These are phyloP conservation scores for Tillandsia leiboldiana DNA, from an alignment of 176 grass and related monocot species.

Conservation along the genomic window DNA sequence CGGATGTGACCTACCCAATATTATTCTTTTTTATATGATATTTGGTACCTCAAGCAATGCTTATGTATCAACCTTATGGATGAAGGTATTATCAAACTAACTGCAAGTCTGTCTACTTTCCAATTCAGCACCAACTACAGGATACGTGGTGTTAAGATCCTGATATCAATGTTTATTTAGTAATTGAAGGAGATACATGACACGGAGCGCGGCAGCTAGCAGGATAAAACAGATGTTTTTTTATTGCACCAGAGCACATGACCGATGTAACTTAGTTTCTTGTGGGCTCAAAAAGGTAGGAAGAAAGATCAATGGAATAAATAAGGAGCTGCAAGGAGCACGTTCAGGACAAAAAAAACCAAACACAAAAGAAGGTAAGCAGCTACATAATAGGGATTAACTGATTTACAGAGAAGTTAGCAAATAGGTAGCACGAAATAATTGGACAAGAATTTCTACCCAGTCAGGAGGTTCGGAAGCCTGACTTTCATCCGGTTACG, in stretches of 20 bases:
- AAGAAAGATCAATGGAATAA: background rate
- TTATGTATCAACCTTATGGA: background rate
- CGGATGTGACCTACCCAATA: too few relatives aligned
- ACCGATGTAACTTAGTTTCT: background rate
- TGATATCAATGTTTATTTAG: background rate
- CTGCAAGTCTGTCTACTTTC: background rate
- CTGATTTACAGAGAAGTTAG: background rate
- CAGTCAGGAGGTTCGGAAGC: constrained; percentile 71
- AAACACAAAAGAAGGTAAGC: background rate
- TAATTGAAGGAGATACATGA: background rate
- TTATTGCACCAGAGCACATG: background rate
- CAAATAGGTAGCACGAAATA: background rate
- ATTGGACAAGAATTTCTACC: constrained; percentile 32
- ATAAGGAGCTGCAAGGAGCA: background rate
- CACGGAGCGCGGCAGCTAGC: background rate
- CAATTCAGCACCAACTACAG: background rate
- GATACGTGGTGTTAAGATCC: background rate
- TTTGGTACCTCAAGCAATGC: background rate
- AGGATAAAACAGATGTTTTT: background rate
- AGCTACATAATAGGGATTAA: background rate
- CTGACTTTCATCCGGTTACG: constrained; percentile 85
- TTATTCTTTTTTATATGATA: too few relatives aligned
- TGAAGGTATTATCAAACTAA: background rate
- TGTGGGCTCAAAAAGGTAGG: background rate
- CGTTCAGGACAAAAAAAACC: background rate